Evolutionary conservation across 2,329 filamentous ascomycete species (phyloP).

Genomic region (Aschersonia sp.): DNA sequence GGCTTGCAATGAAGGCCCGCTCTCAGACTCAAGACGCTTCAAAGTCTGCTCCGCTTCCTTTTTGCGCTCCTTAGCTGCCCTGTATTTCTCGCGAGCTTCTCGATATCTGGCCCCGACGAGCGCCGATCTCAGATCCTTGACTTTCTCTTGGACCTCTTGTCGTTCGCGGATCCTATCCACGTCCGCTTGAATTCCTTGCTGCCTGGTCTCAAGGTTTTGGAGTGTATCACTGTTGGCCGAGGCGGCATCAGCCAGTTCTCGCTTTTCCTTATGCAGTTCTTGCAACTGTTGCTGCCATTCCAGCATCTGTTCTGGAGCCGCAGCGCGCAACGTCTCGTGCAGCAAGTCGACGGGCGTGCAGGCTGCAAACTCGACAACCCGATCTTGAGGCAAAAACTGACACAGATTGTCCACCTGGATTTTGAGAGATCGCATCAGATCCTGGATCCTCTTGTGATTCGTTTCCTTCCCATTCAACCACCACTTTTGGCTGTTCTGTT

Average conservation of each 20-base stretch:
- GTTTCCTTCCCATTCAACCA: slow-evolving; percentile 55
- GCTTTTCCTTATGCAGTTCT: slow-evolving; percentile 52
- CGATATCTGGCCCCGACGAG: slow-evolving; percentile 53
- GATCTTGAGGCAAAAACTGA: slow-evolving; percentile 92
- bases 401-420: slow-evolving; percentile 98
- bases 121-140: slow-evolving; percentile 50
- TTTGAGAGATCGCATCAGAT: slow-evolving; percentile 54
- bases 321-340: slow-evolving; percentile 75
- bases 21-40: slow-evolving; percentile 39
- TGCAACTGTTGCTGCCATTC: slow-evolving; percentile 66
- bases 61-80: slow-evolving; percentile 38
- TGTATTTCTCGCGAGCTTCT: slow-evolving; percentile 31
- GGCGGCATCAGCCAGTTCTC: slow-evolving; percentile 42
- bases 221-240: slow-evolving; percentile 48
- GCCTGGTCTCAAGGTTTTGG: slow-evolving; percentile 54
- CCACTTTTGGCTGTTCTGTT: slow-evolving; percentile 72
- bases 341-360: slow-evolving; percentile 72
- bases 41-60: slow-evolving; percentile 42
- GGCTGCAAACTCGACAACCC: slow-evolving; percentile 84
- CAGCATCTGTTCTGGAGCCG: slow-evolving; percentile 69
- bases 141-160: slow-evolving; percentile 47
- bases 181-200: slow-evolving; percentile 62
- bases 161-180: slow-evolving; percentile 73
- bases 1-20: slow-evolving; percentile 53
- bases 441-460: slow-evolving; percentile 49